Evolutionary conservation across 768 basidiomycete species (phyloP).

Genomic region (Cystofilobasidium ferigula): DNA sequence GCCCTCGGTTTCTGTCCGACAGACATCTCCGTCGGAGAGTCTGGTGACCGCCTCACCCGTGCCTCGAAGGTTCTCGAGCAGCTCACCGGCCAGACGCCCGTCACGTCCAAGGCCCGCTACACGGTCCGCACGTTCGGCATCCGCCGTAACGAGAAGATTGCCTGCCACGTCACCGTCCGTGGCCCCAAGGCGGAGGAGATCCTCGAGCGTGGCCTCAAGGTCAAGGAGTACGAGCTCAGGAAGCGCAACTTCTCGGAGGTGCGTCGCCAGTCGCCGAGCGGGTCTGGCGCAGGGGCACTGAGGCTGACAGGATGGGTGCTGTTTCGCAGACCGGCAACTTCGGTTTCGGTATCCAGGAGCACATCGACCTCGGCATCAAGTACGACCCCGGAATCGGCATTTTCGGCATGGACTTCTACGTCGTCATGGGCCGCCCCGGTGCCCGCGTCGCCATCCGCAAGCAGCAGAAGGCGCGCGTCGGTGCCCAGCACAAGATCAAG

Average conservation of each 20-base stretch:
- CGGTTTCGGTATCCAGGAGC: slow-evolving; percentile 97
- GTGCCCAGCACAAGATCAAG: slow-evolving; percentile 78
- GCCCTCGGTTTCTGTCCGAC: slow-evolving; percentile 16
- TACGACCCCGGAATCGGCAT: slow-evolving; percentile 97
- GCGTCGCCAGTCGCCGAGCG: background rate
- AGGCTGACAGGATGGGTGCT: too few relatives aligned
- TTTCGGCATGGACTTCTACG: slow-evolving; percentile 97
- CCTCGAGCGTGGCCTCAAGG: slow-evolving; percentile 95
- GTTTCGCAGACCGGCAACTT: slow-evolving; percentile 97
- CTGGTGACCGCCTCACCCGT: slow-evolving; percentile 95
- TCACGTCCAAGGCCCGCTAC: slow-evolving; percentile 99
- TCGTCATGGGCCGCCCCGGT: slow-evolving; percentile 91
- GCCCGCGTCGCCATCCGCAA: slow-evolving; percentile 78
- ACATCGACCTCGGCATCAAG: slow-evolving; percentile 96
- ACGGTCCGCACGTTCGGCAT: slow-evolving; percentile 98
- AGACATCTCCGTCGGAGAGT: slow-evolving; percentile 99
- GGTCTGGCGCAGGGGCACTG: background rate
- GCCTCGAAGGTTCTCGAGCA: slow-evolving; percentile 99
- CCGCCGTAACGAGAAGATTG: slow-evolving; percentile 99
- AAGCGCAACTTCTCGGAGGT: slow-evolving; percentile 43
- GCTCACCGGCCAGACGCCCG: slow-evolving; percentile 96
- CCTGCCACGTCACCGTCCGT: slow-evolving; percentile 76
- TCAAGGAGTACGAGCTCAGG: slow-evolving; percentile 98
- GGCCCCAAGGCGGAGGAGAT: slow-evolving; percentile 99
- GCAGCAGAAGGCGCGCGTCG: slow-evolving; percentile 74